Conservation (phyloP, 345 rosid genomes). For the Eucalyptus paniculata region DNA sequence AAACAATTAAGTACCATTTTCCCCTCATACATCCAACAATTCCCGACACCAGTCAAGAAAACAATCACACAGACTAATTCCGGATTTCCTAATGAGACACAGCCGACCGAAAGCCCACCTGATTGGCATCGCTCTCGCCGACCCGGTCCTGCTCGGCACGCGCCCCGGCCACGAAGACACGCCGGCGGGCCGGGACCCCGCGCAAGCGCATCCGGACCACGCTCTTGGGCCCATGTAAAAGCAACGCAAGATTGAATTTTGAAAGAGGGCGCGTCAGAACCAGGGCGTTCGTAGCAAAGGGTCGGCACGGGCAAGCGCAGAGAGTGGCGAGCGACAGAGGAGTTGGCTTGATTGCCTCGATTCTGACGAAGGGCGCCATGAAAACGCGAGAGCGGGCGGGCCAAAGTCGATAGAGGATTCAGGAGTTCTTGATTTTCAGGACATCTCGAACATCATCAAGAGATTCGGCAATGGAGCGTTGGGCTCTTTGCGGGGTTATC, state of each 20-base stretch:
- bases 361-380: neutral
- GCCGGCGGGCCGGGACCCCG: slow-evolving; percentile 11
- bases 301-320: slow-evolving; percentile 28
- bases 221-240: slow-evolving; percentile 1
- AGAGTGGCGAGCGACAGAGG: slow-evolving; percentile 22
- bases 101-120: slow-evolving; percentile 9
- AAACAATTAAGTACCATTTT: too few relatives aligned
- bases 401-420: neutral
- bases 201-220: slow-evolving; percentile 1
- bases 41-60: neutral
- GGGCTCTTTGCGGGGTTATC: neutral
- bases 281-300: slow-evolving; percentile 16
- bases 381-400: neutral
- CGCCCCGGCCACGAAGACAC: slow-evolving; percentile 20
- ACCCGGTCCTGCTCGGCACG: slow-evolving; percentile 33
- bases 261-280: slow-evolving; percentile 4
- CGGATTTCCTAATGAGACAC: neutral
- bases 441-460: neutral
- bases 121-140: slow-evolving; percentile 20
- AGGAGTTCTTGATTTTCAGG: neutral
- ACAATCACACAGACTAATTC: neutral
- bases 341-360: neutral
- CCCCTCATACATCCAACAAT: neutral
- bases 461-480: neutral
- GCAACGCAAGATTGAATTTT: slow-evolving; percentile 5